Evolutionary conservation across 495 filamentous ascomycete species (phyloP), one percentile per base, ranked within the genome.

Genomic region (Acidiella bohemica): DNA sequence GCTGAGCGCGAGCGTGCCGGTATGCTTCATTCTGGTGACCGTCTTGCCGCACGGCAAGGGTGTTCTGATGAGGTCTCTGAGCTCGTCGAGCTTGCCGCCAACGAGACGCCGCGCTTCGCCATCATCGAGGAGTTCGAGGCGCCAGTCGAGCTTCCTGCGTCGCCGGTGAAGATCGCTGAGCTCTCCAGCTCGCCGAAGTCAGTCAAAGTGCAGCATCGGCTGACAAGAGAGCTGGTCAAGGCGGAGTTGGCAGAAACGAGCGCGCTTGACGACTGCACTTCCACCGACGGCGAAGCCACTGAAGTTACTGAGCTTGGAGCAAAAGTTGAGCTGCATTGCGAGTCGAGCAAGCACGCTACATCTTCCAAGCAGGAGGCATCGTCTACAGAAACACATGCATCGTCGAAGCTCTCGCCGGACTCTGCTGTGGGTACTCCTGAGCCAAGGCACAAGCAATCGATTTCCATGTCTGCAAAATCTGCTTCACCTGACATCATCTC

Each of bases 191-290:
- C 47, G 27, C 57, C 53, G 10, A 43, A 53, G 10, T 26, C 31
- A 27, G 17, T 32, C 5, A 44, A 47, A 6, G 39, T 44, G 21
- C 43, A 45, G 12, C 44, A 48, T 19, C 47, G 57, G 5, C 47
- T 62, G 12, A 60, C 57, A 10, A 31, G 57, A 34, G 56, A 59
- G 16, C 19, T 60, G 38, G 41, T 62, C 7, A 49, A 54, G 18
- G 53, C 55, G 14, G 53, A 47, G 18, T 31, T 60, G 14, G 52
- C 43, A 1, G 31, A 44, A 3, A 37, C 40, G 3, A 43, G 39
- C 19, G 29, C 32, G 4, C 12, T 23, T 4, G 20, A 48, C n/a
- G 39, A 46, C 14, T 7, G 25, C 25, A 7, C 25, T n/a, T 7
- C n/a, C 3, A 46, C 27, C 7, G 13, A n/a, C 20, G 21, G 5